A percentile compares a stretch with the other conserved stretches of the same genome.
Evolutionary conservation across 495 filamentous ascomycete genomes (phyloP).

Genomic region (Xylaria palmicola): DNA sequence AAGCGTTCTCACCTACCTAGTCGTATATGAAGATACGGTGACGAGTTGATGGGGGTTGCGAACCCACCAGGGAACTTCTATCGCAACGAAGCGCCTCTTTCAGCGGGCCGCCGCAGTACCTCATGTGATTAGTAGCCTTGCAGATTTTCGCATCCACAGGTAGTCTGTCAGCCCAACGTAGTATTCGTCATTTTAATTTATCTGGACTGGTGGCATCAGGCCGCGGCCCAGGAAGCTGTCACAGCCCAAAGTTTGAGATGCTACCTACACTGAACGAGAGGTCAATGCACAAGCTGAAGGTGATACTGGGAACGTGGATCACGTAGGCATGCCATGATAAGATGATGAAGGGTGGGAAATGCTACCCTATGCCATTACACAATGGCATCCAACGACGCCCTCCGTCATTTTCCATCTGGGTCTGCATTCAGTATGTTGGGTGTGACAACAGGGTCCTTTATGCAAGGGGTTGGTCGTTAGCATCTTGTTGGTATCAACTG

Average conservation of each 20-base stretch:
- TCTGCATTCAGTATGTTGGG: constrained; percentile 27
- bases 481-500: constrained; percentile 8
- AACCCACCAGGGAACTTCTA: neutral
- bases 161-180: constrained; percentile 21
- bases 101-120: neutral
- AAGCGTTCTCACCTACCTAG: neutral
- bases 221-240: neutral
- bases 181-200: constrained; percentile 31
- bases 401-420: constrained; percentile 8
- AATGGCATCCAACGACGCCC: neutral
- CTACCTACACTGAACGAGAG: constrained; percentile 6
- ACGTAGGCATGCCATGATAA: neutral
- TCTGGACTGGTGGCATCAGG: constrained; percentile 14
- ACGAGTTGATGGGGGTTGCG: constrained; percentile 3
- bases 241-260: neutral
- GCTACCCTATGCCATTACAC: constrained; percentile 8
- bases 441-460: constrained; percentile 27
- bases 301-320: constrained; percentile 2
- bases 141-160: neutral
- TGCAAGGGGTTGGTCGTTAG: constrained; percentile 29
- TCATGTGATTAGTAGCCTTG: constrained; percentile 26
- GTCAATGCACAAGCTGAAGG: constrained; percentile 10
- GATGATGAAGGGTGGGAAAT: constrained; percentile 13
- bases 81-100: neutral
- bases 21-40: neutral